Evolutionary conservation across 768 basidiomycete species (phyloP).

Genomic region (Mycena galericulata): DNA sequence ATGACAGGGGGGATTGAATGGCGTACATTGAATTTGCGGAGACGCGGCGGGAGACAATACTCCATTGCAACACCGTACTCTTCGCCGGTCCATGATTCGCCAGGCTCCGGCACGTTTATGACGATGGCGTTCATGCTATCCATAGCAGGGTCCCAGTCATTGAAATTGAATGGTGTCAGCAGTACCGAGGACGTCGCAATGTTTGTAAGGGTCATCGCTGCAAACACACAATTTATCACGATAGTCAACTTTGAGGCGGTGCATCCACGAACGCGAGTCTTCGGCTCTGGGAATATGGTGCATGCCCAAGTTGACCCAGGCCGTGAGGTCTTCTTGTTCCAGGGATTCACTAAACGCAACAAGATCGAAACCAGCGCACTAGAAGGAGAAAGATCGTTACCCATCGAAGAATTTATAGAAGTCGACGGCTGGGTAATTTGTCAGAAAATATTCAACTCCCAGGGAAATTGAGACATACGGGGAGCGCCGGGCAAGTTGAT

Average conservation of each 20-base stretch:
- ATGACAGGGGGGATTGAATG: not conserved
- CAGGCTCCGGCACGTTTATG: slow-evolving; percentile 54
- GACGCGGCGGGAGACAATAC: slow-evolving; percentile 38
- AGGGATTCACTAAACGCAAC: slow-evolving; percentile 56
- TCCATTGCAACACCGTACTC: slow-evolving; percentile 63
- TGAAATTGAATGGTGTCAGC: slow-evolving; percentile 73
- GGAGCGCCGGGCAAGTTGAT: slow-evolving; percentile 69
- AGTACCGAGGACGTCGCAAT: slow-evolving; percentile 68
- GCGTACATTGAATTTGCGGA: slow-evolving; percentile 44
- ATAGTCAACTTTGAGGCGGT: not conserved
- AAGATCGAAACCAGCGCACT: not conserved
- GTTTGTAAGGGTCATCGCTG: slow-evolving; percentile 67
- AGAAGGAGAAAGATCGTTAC: not conserved
- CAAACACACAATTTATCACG: not conserved
- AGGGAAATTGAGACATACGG: slow-evolving; percentile 2
- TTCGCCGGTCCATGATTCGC: slow-evolving; percentile 55
- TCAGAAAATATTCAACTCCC: not conserved
- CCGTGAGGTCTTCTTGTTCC: slow-evolving; percentile 73
- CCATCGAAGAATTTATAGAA: slow-evolving; percentile 53
- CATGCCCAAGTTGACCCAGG: slow-evolving; percentile 76
- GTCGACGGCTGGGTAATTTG: slow-evolving; percentile 51
- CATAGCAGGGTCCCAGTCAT: slow-evolving; percentile 72
- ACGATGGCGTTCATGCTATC: slow-evolving; percentile 67
- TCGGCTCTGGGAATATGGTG: slow-evolving; percentile 77
- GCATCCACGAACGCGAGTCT: slow-evolving; percentile 54